These are phyloP conservation scores for Talaromyces thailandensis DNA, from an alignment of 495 filamentous ascomycete genomes.

Conservation along the genomic window DNA sequence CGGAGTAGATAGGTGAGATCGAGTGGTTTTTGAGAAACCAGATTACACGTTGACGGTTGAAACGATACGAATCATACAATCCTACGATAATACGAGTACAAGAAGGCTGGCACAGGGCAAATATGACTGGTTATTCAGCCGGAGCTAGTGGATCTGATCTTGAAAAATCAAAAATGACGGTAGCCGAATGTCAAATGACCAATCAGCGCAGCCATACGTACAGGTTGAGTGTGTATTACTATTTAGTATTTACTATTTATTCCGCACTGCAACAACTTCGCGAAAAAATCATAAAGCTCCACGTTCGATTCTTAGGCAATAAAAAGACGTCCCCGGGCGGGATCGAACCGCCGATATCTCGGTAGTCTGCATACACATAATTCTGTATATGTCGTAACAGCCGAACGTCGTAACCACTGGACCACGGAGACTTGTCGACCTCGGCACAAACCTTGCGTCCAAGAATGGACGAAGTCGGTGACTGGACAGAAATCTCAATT, in stretches of 20 bases:
- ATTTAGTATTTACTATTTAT: too few species aligned
- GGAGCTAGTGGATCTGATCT: not conserved
- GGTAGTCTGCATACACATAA: not conserved
- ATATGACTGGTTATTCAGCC: not conserved
- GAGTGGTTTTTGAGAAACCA: too few species aligned
- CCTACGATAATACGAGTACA: too few species aligned
- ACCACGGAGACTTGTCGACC: not conserved
- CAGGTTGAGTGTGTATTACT: too few species aligned
- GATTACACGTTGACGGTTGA: too few species aligned
- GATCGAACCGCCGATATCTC: constrained; percentile 1
- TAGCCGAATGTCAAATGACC: not conserved
- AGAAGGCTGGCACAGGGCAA: not conserved
- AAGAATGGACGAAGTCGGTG: not conserved
- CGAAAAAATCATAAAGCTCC: not conserved
- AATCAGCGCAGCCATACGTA: not conserved
- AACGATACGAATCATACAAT: too few species aligned
- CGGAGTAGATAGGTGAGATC: too few species aligned
- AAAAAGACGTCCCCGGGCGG: not conserved
- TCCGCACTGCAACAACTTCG: not conserved
- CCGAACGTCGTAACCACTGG: constrained; percentile 1
- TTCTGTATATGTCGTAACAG: not conserved
- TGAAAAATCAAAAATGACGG: not conserved
- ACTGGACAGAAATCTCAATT: too few species aligned
- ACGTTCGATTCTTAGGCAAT: not conserved
- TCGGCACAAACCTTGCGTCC: not conserved